A percentile compares a stretch with the other conserved stretches of the same genome.
Conservation (phyloP, 2,329 filamentous ascomycete species). For the Penicillium corylophilum region DNA sequence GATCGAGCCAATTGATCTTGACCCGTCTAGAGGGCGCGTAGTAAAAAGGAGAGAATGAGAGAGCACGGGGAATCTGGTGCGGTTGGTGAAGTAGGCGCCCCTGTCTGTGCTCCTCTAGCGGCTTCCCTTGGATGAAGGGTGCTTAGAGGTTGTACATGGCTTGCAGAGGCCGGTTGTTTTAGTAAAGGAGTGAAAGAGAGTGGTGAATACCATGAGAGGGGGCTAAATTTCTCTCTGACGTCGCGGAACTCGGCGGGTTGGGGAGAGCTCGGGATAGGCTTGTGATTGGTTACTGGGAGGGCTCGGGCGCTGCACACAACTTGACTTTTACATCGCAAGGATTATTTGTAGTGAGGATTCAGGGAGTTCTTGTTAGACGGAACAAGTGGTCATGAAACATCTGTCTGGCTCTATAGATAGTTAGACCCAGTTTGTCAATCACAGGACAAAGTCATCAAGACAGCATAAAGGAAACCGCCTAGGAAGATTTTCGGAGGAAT, state of each 20-base stretch:
- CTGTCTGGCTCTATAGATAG: no score
- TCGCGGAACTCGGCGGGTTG: conserved; percentile 34
- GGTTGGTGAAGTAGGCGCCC: conserved; percentile 10
- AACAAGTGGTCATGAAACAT: no score
- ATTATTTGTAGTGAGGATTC: neutral
- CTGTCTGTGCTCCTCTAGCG: conserved; percentile 24
- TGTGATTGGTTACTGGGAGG: conserved; percentile 27
- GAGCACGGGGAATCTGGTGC: neutral
- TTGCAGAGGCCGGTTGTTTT: neutral
- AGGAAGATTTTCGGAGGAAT: no score
- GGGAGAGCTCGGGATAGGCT: conserved; percentile 18
- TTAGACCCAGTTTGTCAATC: no score
- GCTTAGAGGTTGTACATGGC: conserved; percentile 17
- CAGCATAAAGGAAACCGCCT: no score
- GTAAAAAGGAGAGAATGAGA: conserved; percentile 6
- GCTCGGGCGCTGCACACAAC: conserved; percentile 2
- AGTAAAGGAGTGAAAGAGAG: neutral
- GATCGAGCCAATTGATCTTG: conserved; percentile 15
- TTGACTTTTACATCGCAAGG: neutral
- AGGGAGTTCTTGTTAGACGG: no score
- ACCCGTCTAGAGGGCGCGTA: conserved; percentile 9
- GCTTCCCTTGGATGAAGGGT: conserved; percentile 15
- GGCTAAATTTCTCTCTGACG: conserved; percentile 23
- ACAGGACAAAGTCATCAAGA: no score
- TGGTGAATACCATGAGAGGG: neutral